Base-by-base conservation (phyloP, 2,329 filamentous ascomycete species). In the Teratosphaeria viscida region DNA sequence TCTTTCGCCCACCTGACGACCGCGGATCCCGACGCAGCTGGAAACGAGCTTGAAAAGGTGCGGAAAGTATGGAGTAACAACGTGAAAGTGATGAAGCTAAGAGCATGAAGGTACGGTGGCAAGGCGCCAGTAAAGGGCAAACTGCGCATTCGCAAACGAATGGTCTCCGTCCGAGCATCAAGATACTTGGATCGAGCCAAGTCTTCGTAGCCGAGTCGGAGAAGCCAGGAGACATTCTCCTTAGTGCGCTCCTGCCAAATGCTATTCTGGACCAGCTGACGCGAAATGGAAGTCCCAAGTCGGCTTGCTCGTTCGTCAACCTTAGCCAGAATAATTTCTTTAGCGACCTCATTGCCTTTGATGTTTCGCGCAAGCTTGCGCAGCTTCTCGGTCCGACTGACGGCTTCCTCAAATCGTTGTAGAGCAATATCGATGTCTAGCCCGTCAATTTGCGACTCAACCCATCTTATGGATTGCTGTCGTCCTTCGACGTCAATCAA, bases 1-100 rank as follows among this genome's bases (percentile, higher is more conserved):
- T 94, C 88, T 74, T 96, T 97, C n/a, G 91, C 92, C 94, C 94
- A 99, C 71, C 92, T 95, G 68, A 99, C 92, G 67, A 91, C 95
- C 0, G 92, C 91, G 82, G 94, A 95, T 78, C 94, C 90, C 14
- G 85, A 80, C 29, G 89, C 82, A 26, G 61, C 87, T 71, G 97
- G 97, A 72, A 90, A 95, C 2, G 66, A 65, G 7, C 64, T 60
- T 3, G 61, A 62, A 61, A 71, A 74, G 0, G 69, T 72, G 12
- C 68, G 65, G 58, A 97, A 88, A 0, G 94, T 97, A 75, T 97
- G 96, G 67, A 90, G 86, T 71, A 99, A 92, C 64, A 96, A 82
- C 58, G 86, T 91, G 75, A 99, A 99, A 74, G 96, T 96, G 60
- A 96, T 91, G 74, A 91, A 96, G 1, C 92, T 94, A 54, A 97